These are phyloP conservation scores for Backusella psychrophila DNA, from an alignment of 192 early-diverging fungal genomes.

Conservation along the genomic window DNA sequence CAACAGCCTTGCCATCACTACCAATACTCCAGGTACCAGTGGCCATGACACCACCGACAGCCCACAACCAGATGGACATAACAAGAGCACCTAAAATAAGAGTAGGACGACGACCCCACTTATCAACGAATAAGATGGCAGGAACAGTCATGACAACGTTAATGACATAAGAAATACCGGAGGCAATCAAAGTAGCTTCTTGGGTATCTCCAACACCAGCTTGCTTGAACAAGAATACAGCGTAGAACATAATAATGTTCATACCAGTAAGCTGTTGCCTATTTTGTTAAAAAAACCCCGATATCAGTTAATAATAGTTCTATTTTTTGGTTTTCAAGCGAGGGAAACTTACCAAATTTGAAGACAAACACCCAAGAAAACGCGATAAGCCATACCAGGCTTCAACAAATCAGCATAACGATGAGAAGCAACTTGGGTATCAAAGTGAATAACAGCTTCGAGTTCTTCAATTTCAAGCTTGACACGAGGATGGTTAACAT, in stretches of 20 bases:
- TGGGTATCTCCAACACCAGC: slow-evolving; percentile 37
- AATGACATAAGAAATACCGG: slow-evolving; percentile 74
- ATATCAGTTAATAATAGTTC: not conserved
- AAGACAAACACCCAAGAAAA: slow-evolving; percentile 64
- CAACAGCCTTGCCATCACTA: slow-evolving; percentile 22
- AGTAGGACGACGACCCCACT: slow-evolving; percentile 82
- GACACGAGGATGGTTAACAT: slow-evolving; percentile 43
- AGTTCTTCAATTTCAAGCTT: slow-evolving; percentile 66
- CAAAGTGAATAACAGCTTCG: slow-evolving; percentile 62
- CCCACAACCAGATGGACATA: slow-evolving; percentile 66
- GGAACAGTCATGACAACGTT: slow-evolving; percentile 87
- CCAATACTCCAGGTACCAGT: slow-evolving; percentile 23
- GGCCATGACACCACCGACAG: slow-evolving; percentile 62
- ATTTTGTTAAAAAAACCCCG: not conserved
- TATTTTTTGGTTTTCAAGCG: not conserved
- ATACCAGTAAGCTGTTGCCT: slow-evolving; percentile 85
- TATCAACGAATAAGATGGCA: slow-evolving; percentile 80
- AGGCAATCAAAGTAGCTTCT: slow-evolving; percentile 52
- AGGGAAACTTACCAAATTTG: slow-evolving; percentile 53
- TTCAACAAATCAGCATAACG: slow-evolving; percentile 61
- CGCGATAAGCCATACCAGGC: slow-evolving; percentile 52
- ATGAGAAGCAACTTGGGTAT: slow-evolving; percentile 60
- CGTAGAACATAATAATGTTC: slow-evolving; percentile 86
- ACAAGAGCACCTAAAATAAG: slow-evolving; percentile 67
- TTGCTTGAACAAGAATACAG: slow-evolving; percentile 59